phyloP scores from a whole-genome alignment of 495 filamentous ascomycete genomes.

The Aspergillus egyptiacus region DNA sequence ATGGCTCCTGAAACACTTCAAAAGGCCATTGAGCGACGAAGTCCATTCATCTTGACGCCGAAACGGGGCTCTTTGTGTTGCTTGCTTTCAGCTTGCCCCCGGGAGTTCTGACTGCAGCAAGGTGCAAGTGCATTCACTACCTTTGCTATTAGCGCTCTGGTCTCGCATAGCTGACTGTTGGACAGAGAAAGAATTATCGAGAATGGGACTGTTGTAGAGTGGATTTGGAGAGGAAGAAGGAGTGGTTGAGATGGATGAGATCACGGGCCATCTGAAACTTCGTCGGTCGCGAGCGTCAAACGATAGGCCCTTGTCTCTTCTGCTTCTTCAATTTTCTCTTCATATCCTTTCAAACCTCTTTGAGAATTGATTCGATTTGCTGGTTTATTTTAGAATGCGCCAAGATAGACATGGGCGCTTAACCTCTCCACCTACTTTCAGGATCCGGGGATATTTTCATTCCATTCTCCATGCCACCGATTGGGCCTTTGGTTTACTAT shows the following conservation, averaged over 20 bases:
- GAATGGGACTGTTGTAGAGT: not conserved
- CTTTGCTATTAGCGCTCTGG: not conserved
- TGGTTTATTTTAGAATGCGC: not conserved
- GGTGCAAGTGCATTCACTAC: not conserved
- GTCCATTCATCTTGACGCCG: slow-evolving; percentile 14
- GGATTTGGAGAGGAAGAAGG: not conserved
- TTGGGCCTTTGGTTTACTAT: too few species aligned
- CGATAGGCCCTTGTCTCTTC: slow-evolving; percentile 8
- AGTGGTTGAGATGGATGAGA: slow-evolving; percentile 13
- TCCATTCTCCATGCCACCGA: too few species aligned
- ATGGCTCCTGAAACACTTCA: slow-evolving; percentile 18
- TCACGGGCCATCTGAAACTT: slow-evolving; percentile 9
- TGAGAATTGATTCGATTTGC: not conserved
- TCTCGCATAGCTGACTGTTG: not conserved
- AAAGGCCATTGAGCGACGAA: slow-evolving; percentile 8
- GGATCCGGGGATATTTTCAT: too few species aligned
- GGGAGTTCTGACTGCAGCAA: not conserved
- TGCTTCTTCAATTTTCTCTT: too few species aligned
- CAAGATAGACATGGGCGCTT: not conserved
- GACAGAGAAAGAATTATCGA: not conserved
- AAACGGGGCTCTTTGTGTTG: slow-evolving; percentile 5
- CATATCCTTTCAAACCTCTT: not conserved
- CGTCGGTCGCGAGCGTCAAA: slow-evolving; percentile 10
- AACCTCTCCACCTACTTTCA: not conserved
- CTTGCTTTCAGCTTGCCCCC: not conserved